A percentile compares a stretch with the other conserved stretches of the same genome.
phyloP scores from a whole-genome alignment of 805 yeast species.

The Wickerhamomyces bisporus region DNA sequence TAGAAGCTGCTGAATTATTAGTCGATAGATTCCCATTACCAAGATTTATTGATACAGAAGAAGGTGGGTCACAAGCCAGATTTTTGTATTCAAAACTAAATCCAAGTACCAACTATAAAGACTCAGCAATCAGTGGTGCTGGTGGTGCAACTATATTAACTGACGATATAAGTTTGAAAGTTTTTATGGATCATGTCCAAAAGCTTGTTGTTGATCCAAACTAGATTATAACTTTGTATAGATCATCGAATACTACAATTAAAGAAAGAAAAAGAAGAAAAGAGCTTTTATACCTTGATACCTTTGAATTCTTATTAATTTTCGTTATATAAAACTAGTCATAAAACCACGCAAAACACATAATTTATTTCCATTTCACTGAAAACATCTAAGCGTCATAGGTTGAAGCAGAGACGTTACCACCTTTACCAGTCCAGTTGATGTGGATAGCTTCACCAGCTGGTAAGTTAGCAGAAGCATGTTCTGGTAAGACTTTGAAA shows the following conservation, averaged over 20 bases:
- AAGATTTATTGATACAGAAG: constrained; percentile 94
- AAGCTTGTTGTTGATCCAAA: constrained; percentile 64
- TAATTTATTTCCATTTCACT: no score
- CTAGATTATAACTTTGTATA: no score
- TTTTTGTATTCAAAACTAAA: constrained; percentile 91
- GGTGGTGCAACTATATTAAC: constrained; percentile 82
- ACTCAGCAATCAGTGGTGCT: constrained; percentile 37
- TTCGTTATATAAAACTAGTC: neutral
- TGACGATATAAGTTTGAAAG: constrained; percentile 92
- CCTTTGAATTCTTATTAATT: neutral
- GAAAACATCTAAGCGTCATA: constrained; percentile 74
- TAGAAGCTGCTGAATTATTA: constrained; percentile 87
- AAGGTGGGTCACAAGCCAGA: constrained; percentile 98
- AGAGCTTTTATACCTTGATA: no score
- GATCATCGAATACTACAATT: no score
- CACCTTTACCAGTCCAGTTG: constrained; percentile 99
- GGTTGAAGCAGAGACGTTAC: constrained; percentile 92
- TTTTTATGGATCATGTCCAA: constrained; percentile 91
- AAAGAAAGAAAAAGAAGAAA: neutral
- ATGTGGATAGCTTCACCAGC: constrained; percentile 82
- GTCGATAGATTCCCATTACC: constrained; percentile 97
- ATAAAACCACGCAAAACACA: neutral
- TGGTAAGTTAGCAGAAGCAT: constrained; percentile 71
- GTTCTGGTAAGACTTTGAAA: constrained; percentile 89
- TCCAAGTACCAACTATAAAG: constrained; percentile 77